Evolutionary conservation across 768 basidiomycete species (phyloP).

Genomic region (Macrocybe gigantea): DNA sequence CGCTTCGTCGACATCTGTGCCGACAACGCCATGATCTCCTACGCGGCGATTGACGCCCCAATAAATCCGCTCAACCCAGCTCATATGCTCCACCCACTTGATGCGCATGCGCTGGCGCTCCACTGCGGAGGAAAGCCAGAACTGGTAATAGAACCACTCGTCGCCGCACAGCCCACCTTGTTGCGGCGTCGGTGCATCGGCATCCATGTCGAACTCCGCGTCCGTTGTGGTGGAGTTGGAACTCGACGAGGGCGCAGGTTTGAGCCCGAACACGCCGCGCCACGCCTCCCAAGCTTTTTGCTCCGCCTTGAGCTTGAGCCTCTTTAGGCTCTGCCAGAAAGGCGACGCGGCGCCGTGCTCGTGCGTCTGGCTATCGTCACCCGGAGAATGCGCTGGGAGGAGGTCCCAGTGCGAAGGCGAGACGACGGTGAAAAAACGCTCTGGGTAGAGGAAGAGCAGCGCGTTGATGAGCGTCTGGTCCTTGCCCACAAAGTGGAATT

Average conservation of each 20-base stretch:
- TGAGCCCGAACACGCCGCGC: no score
- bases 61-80: slow-evolving; percentile 14
- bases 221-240: not conserved
- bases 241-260: not conserved
- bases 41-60: slow-evolving; percentile 4
- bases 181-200: not conserved
- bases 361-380: no score
- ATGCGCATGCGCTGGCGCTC: slow-evolving; percentile 14
- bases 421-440: slow-evolving; percentile 34
- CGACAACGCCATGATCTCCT: slow-evolving; percentile 2
- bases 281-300: no score
- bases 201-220: not conserved
- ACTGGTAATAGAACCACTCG: slow-evolving; percentile 47
- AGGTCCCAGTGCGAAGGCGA: slow-evolving; percentile 14
- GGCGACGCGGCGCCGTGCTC: no score
- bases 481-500: slow-evolving; percentile 44
- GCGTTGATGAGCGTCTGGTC: slow-evolving; percentile 52
- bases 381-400: slow-evolving; percentile 6
- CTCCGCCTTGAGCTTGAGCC: no score
- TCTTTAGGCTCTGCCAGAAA: no score
- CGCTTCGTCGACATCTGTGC: not conserved
- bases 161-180: slow-evolving; percentile 30
- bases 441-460: slow-evolving; percentile 38
- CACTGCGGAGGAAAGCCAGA: slow-evolving; percentile 30
- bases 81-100: slow-evolving; percentile 9